These are phyloP conservation scores for Monilinia laxa DNA, from an alignment of 2,329 filamentous ascomycete genomes.

Conservation along the genomic window DNA sequence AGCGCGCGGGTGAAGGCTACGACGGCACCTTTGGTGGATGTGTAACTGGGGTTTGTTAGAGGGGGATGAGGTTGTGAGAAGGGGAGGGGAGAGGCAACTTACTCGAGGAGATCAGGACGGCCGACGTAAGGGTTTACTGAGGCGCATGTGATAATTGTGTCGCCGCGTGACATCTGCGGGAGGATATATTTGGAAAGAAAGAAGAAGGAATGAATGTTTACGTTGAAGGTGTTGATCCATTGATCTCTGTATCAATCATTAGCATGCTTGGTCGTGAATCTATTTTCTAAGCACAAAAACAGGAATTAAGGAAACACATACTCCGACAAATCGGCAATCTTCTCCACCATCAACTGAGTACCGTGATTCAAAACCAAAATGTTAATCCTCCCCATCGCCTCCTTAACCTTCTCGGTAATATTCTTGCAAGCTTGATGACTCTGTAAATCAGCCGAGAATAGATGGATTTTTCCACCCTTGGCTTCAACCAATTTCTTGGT, in stretches of 20 bases:
- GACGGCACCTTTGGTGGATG: constrained; percentile 75
- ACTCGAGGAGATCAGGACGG: constrained; percentile 72
- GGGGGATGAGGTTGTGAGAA: neutral
- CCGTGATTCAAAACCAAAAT: constrained; percentile 75
- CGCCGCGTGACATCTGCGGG: constrained; percentile 71
- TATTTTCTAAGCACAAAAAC: too few relatives aligned
- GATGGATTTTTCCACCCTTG: constrained; percentile 63
- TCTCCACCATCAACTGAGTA: constrained; percentile 70
- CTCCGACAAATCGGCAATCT: constrained; percentile 71
- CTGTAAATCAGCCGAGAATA: constrained; percentile 64
- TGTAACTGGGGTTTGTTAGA: constrained; percentile 51
- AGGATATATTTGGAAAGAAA: constrained; percentile 76
- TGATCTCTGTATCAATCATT: constrained; percentile 56
- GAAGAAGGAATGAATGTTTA: constrained; percentile 81
- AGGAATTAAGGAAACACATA: constrained; percentile 42
- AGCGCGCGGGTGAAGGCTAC: constrained; percentile 76
- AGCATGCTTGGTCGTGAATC: constrained; percentile 16
- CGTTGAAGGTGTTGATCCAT: constrained; percentile 77
- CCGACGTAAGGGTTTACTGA: constrained; percentile 83
- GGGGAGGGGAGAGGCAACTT: neutral
- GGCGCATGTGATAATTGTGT: constrained; percentile 81
- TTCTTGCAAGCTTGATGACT: constrained; percentile 67
- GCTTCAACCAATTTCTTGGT: constrained; percentile 70
- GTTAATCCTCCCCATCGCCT: constrained; percentile 67
- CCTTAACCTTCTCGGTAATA: constrained; percentile 64